Evolutionary conservation across 768 basidiomycete species (phyloP).

Genomic region (Xerocomus spinulosus): DNA sequence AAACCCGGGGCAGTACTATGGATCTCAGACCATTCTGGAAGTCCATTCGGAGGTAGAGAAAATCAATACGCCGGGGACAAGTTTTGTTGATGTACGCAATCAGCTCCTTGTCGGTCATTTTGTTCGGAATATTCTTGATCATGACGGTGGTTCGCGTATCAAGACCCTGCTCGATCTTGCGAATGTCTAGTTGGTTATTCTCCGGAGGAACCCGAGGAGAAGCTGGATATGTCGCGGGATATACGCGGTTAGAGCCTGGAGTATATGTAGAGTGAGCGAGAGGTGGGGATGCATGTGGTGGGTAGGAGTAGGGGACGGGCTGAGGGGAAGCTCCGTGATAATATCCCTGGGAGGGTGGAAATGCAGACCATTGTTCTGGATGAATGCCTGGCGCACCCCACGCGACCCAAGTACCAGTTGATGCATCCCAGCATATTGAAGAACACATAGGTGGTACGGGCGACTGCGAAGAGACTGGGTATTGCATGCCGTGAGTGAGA

Average conservation of each 20-base stretch:
- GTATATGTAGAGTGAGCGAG: conserved; percentile 17
- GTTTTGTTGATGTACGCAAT: conserved; percentile 64
- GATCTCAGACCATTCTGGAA: conserved; percentile 63
- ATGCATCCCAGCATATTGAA: conserved; percentile 28
- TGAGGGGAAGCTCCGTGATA: conserved; percentile 24
- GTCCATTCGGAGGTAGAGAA: conserved; percentile 85
- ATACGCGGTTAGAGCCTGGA: conserved; percentile 16
- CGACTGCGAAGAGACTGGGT: conserved; percentile 27
- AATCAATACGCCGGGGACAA: conserved; percentile 75
- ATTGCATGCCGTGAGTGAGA: conserved; percentile 26
- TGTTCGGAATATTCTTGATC: conserved; percentile 93
- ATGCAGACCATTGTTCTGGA: conserved; percentile 29
- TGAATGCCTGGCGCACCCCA: conserved; percentile 25
- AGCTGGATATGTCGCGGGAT: conserved; percentile 20
- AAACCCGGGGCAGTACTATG: neutral
- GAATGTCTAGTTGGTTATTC: conserved; percentile 61
- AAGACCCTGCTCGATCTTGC: conserved; percentile 66
- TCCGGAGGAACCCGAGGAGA: conserved; percentile 32
- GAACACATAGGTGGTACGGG: conserved; percentile 26
- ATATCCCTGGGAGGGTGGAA: conserved; percentile 24
- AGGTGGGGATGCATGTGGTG: conserved; percentile 24
- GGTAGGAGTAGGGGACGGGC: conserved; percentile 25
- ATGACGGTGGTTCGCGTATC: conserved; percentile 84
- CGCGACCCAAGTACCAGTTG: conserved; percentile 28
- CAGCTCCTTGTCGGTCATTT: conserved; percentile 76